Evolutionary conservation across 148 eudicot species (phyloP).

Genomic region (Diospyros kaki): DNA sequence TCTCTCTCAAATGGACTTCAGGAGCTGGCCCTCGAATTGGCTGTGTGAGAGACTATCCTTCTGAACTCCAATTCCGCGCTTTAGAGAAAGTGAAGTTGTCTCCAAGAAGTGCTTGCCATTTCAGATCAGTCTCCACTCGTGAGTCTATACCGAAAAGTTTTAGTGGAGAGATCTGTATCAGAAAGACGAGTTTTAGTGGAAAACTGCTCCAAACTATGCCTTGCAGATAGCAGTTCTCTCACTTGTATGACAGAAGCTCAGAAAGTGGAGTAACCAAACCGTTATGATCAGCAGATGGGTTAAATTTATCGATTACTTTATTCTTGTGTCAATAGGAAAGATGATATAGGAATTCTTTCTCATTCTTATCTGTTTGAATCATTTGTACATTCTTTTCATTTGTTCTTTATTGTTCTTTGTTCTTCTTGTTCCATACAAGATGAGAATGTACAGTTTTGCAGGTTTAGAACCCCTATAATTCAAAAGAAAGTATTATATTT

Average conservation of each 20-base stretch:
- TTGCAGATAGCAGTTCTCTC: constrained; percentile 28
- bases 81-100: constrained; percentile 16
- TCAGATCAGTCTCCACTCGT: constrained; percentile 28
- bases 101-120: constrained; percentile 9
- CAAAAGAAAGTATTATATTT: not conserved
- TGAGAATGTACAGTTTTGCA: constrained; percentile 9
- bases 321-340: constrained; percentile 31
- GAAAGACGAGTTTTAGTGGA: constrained; percentile 17
- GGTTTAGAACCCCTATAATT: not conserved
- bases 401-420: not conserved
- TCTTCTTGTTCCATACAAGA: constrained; percentile 7
- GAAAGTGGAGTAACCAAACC: not conserved
- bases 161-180: constrained; percentile 2
- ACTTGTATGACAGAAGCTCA: constrained; percentile 17
- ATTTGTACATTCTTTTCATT: not conserved
- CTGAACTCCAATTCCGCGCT: constrained; percentile 13
- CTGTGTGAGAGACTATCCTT: constrained; percentile 18
- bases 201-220: no score
- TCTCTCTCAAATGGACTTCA: constrained; percentile 17
- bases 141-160: constrained; percentile 27
- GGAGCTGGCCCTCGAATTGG: constrained; percentile 18
- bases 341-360: constrained; percentile 20
- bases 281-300: constrained; percentile 1
- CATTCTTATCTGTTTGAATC: constrained; percentile 6
- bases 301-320: constrained; percentile 30